Base-by-base conservation (phyloP, 345 rosid species). In the Eucalyptus pumila region DNA sequence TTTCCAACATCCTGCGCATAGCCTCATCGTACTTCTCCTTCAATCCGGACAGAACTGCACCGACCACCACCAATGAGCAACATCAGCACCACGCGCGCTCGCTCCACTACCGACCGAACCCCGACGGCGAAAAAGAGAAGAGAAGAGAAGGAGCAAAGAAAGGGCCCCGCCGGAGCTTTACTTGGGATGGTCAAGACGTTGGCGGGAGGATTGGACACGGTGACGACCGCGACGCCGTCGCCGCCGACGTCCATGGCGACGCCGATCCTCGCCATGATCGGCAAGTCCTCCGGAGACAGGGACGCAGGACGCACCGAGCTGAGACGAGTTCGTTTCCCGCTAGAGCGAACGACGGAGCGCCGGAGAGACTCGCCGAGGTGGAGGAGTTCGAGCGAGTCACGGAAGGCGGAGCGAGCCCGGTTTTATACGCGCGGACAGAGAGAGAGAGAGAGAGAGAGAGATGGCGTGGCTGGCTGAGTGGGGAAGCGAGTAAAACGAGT, bases 171-270 rank as follows among this genome's bases (percentile, higher is more conserved):
- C 42, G 8, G 14, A 13, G 50, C 26, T 24, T 91, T 89, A 97
- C 99, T 92, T 86, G 96, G 94, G 90, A 95, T 89, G 23, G 98
- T 95, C 50, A 97, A 86, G 89, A 98, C 96, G 90, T 96, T 97
- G 86, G 95, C 99, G n/a, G 99, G 99, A 91, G 99, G 99, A 91
- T 97, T 96, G 72, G 92, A 93, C 90, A 97, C 94, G 91, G 98
- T 94, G 90, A 97, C 92, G 81, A 97, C 92, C 2, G 99, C 99
- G 87, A 97, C 99, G 91, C 98, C 99, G 88, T 96, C 99, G 94
- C 88, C 85, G 34, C 99, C 98, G 54, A 97, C 95, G 44, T 96
- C 97, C 92, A 97, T 87, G 88, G 94, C 91, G 8, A 96, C 98
- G 76, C 91, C 90, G 72, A 92, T 89, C 89, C 90, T 89, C 87